A percentile compares a stretch with the other conserved stretches of the same genome.
Evolutionary conservation across 2,329 filamentous ascomycete species (phyloP).

Genomic region (Penicillium sp.): DNA sequence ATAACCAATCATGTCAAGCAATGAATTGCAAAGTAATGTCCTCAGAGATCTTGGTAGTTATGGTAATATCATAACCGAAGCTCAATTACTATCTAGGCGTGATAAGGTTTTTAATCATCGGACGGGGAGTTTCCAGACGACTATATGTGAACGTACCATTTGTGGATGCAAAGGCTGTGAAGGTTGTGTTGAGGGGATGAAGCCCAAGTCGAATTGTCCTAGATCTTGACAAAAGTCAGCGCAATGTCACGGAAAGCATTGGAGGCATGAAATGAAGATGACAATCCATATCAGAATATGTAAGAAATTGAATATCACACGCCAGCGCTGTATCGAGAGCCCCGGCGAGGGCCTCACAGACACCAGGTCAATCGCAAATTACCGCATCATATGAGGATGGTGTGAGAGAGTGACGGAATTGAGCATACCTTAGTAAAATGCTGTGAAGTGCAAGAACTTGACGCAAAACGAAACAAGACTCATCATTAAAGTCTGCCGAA

Average conservation of each 20-base stretch:
- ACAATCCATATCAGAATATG: conserved; percentile 80
- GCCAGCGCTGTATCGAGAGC: conserved; percentile 73
- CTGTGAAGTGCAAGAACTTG: background rate
- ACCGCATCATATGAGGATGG: conserved; percentile 72
- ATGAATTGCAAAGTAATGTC: conserved; percentile 31
- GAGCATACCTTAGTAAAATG: conserved; percentile 25
- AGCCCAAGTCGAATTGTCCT: conserved; percentile 5
- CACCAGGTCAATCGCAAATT: conserved; percentile 98
- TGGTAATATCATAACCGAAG: conserved; percentile 58
- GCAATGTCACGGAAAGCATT: conserved; percentile 6
- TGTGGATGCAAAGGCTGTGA: background rate
- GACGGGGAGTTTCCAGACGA: conserved; percentile 35
- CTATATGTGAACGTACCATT: conserved; percentile 27
- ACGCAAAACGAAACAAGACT: background rate
- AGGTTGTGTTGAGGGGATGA: background rate
- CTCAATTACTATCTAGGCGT: conserved; percentile 71
- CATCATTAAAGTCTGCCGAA: conserved; percentile 8
- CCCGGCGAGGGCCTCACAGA: conserved; percentile 89
- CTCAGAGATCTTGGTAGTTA: conserved; percentile 72
- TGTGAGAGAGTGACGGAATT: conserved; percentile 8
- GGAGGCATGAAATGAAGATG: conserved; percentile 1
- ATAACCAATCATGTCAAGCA: conserved; percentile 16
- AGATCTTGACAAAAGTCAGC: conserved; percentile 30
- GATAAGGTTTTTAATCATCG: conserved; percentile 66
- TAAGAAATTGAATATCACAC: conserved; percentile 94